Conservation (phyloP, 2,329 filamentous ascomycete genomes). For the Paradendryphiella salina region DNA sequence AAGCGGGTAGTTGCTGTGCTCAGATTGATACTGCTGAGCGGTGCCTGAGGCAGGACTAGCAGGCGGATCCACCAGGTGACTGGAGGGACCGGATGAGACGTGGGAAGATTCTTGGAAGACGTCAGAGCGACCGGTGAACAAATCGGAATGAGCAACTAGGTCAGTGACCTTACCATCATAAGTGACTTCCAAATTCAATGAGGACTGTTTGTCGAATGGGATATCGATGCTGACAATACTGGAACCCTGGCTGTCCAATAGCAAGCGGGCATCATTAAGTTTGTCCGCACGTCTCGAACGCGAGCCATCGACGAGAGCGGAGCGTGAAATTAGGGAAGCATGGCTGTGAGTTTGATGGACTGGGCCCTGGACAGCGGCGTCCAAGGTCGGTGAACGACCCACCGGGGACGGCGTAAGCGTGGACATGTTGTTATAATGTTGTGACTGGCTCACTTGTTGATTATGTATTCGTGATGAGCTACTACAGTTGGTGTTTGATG, state of each 20-base stretch:
- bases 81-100: constrained; percentile 3
- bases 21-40: constrained; percentile 4
- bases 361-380: background rate
- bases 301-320: constrained; percentile 16
- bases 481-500: constrained; percentile 17
- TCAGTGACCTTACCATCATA: constrained; percentile 37
- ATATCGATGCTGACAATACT: constrained; percentile 31
- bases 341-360: constrained; percentile 5
- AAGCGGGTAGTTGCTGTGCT: constrained; percentile 1
- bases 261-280: constrained; percentile 8
- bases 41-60: constrained; percentile 12
- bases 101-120: constrained; percentile 14
- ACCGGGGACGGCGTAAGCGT: constrained; percentile 24
- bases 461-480: constrained; percentile 23
- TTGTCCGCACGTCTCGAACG: background rate
- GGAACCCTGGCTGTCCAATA: constrained; percentile 20
- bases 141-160: constrained; percentile 28
- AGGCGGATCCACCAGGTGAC: background rate
- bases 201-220: constrained; percentile 23
- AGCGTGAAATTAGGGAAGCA: constrained; percentile 28
- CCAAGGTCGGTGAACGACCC: constrained; percentile 10
- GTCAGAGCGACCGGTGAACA: constrained; percentile 21
- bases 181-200: constrained; percentile 25
- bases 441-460: constrained; percentile 21
- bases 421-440: constrained; percentile 32